Base-by-base conservation (phyloP, 2,329 filamentous ascomycete genomes). In the Cryphonectria naterciae region DNA sequence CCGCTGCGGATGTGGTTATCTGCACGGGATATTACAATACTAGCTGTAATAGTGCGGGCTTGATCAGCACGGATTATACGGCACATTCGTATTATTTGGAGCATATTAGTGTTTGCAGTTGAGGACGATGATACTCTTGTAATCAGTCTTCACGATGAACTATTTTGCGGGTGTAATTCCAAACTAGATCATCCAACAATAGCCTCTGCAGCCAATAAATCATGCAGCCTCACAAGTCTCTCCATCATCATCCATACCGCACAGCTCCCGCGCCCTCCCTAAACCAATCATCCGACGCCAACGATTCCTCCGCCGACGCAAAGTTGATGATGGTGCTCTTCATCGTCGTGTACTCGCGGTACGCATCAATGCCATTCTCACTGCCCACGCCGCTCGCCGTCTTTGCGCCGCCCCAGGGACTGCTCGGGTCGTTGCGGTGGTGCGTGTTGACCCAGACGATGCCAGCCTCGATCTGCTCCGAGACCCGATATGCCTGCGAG, bases 281-380 rank as follows among this genome's bases (percentile, higher is more conserved):
- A 77, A 93, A 93, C 91, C 91, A 93, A 72, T 91, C 90, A 52
- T 92, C 90, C 2, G 80, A 81, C 17, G 80, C 82, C 28, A 87
- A 74, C 0, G 81, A 77, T 74, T 90, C 87, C 67, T 87, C 84
- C 0, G 80, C 80, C 0, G 85, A 83, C 0, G 88, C 91, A 74
- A 91, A 93, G 77, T 92, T 93, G 73, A 93, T 86, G 41, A 92
- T 87, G 0, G 88, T 91, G 76, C 90, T 92, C 81, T 91, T 92
- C 17, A 85, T 85, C 43, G 77, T 86, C 0, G 88, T 89, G 74
- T 89, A 90, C 0, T 85, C 84, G 65, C 86, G 82, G 75, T 87
- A 90, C 0, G 89, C 88, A 75, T 91, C 91, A 0, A 89, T 75
- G 0, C 91, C 91, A 75, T 93, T 93, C 82, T 94, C 92, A 72